phyloP scores from a whole-genome alignment of 768 basidiomycete species.

The Imleria badia region DNA sequence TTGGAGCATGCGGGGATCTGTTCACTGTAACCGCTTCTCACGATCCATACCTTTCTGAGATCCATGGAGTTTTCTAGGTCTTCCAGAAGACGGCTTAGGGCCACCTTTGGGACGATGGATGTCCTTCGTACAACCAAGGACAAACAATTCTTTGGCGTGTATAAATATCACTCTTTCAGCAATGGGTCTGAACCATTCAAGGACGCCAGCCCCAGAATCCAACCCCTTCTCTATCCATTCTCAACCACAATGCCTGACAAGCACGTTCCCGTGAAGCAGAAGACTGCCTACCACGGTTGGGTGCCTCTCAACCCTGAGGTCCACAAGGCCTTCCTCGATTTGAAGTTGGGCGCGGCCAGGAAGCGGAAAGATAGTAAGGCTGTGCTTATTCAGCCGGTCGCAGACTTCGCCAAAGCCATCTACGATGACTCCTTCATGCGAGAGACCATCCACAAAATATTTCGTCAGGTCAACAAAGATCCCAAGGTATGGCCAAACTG shows the following conservation, averaged over 20 bases:
- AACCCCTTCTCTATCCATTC: background rate
- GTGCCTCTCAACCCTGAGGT: background rate
- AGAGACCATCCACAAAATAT: background rate
- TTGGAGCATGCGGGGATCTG: too few species aligned
- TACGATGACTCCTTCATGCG: background rate
- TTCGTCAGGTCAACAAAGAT: constrained; percentile 5
- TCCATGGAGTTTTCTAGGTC: background rate
- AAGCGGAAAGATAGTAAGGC: background rate
- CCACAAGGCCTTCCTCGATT: background rate
- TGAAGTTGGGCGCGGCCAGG: background rate
- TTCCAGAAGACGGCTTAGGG: background rate
- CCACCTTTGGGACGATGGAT: background rate
- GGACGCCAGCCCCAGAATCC: background rate
- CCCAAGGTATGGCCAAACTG: background rate
- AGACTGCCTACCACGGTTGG: constrained; percentile 5
- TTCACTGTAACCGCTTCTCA: too few species aligned
- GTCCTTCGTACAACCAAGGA: background rate
- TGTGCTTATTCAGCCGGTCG: background rate
- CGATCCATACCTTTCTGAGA: too few species aligned
- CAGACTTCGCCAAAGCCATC: background rate
- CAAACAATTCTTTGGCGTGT: background rate
- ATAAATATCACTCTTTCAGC: background rate
- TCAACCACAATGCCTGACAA: background rate
- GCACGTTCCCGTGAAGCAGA: background rate
- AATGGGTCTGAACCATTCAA: background rate